Base-by-base conservation (phyloP, 75 land plant species). In the Chamaecyparis obtusa region DNA sequence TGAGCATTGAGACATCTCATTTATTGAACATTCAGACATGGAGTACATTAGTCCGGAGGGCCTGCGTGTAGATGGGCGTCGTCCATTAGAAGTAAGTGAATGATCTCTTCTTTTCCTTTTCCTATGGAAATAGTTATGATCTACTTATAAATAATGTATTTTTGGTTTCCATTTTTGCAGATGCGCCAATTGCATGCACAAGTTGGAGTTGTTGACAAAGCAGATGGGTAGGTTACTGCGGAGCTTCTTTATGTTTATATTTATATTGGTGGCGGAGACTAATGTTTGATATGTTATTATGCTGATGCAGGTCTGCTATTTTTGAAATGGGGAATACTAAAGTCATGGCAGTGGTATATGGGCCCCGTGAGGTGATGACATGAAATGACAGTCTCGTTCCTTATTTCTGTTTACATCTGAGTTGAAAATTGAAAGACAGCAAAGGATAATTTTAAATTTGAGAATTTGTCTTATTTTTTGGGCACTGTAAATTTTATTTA, bases 321-420 rank as follows among this genome's bases (percentile, higher is more conserved):
- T 98, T 98, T 91, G 97, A 98, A 87, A 98, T 98, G 99, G 99
- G 99, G 21, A 98, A 97, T 87, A 98, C 99, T 46, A 96, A 96
- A 89, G 99, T 98, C 44, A 95, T 98, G 75, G 99, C 99, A 88
- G 97, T 96, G 19, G 99, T 98, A 1, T 98, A 98, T 87, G 99
- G 99, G 13, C 99, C 99, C n/a, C 92, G 91, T 67, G 96, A 95
- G 93, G 95, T 93, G n/a, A 51, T 64, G 69, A 64, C 6, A 64
- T 71, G 43, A 80, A 35, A 80, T 80, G 43, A 36, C 27, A 64
- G 11, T 13, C 30, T 57, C 64, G 21, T 15, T 21, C 27, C 21
- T 57, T 19, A 57, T 57, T 57, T 57, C 64, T 64, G 69, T 27
- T 64, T 64, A 24, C 9, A 24, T 64, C 69, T 64, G 69, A 24